phyloP scores from a whole-genome alignment of 768 basidiomycete genomes.

The Lyophyllum shimeji region DNA sequence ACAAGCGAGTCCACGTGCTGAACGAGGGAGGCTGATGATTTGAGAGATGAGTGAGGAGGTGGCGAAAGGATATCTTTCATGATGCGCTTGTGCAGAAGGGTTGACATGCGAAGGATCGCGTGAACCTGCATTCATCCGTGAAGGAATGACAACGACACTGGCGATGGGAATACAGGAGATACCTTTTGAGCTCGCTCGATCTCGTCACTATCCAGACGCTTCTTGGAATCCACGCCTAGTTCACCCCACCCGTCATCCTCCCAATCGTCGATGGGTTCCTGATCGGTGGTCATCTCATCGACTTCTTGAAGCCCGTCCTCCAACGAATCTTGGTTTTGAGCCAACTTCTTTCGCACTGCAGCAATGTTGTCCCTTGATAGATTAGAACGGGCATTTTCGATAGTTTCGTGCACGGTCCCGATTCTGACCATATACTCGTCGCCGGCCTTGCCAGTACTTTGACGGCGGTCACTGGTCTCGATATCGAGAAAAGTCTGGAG shows the following conservation, averaged over 20 bases:
- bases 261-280: constrained; percentile 46
- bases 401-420: constrained; percentile 61
- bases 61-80: constrained; percentile 46
- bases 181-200: constrained; percentile 63
- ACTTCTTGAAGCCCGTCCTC: constrained; percentile 64
- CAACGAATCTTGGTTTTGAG: constrained; percentile 52
- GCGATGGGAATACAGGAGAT: constrained; percentile 11
- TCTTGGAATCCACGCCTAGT: constrained; percentile 48
- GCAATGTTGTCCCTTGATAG: constrained; percentile 56
- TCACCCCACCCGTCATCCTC: constrained; percentile 68
- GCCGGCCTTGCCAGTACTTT: constrained; percentile 22
- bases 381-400: constrained; percentile 49
- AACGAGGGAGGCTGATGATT: constrained; percentile 17
- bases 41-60: constrained; percentile 15
- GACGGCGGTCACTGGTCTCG: constrained; percentile 21
- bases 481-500: constrained; percentile 40
- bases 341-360: constrained; percentile 56
- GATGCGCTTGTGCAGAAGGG: constrained; percentile 63
- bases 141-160: not conserved
- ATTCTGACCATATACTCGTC: constrained; percentile 58
- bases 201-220: constrained; percentile 48
- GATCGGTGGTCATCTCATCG: constrained; percentile 48
- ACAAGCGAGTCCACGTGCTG: constrained; percentile 51
- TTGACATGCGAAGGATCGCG: constrained; percentile 55
- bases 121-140: constrained; percentile 43